phyloP scores from a whole-genome alignment of 768 basidiomycete species.

The Leccinum pellstonianum region DNA sequence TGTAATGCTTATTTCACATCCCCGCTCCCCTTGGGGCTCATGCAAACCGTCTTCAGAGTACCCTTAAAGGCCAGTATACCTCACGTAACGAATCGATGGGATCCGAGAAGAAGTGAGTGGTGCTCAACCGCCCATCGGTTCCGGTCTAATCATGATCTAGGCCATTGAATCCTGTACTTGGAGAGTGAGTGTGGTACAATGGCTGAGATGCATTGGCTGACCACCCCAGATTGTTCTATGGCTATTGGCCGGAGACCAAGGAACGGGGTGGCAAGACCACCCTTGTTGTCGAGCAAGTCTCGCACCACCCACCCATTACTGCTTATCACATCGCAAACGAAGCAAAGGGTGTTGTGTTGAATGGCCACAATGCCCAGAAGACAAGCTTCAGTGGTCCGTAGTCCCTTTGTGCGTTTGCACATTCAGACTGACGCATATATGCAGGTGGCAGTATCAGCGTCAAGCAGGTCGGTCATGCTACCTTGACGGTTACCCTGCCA shows the following conservation, averaged over 20 bases:
- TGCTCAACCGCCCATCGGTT: not conserved
- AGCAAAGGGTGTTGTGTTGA: slow-evolving; percentile 68
- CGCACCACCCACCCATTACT: slow-evolving; percentile 90
- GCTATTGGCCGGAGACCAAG: slow-evolving; percentile 72
- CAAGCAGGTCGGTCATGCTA: slow-evolving; percentile 93
- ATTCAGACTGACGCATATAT: slow-evolving; percentile 2
- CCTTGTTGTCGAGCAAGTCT: slow-evolving; percentile 92
- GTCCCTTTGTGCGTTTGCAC: not conserved
- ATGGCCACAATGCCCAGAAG: slow-evolving; percentile 94
- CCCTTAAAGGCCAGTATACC: slow-evolving; percentile 93
- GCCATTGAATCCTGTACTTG: slow-evolving; percentile 93
- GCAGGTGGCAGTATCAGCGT: slow-evolving; percentile 75
- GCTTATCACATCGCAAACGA: slow-evolving; percentile 87
- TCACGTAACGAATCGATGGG: slow-evolving; percentile 94
- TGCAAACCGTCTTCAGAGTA: slow-evolving; percentile 51
- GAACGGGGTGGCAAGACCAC: slow-evolving; percentile 75
- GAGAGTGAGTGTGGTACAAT: slow-evolving; percentile 62
- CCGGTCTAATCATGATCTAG: slow-evolving; percentile 39
- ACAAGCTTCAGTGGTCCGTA: slow-evolving; percentile 79
- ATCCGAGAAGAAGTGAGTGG: slow-evolving; percentile 89
- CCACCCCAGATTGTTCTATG: slow-evolving; percentile 72
- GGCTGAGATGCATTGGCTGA: slow-evolving; percentile 1
- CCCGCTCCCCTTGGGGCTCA: slow-evolving; percentile 3
- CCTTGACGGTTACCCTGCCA: slow-evolving; percentile 66
- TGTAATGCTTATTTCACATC: slow-evolving; percentile 35